phyloP scores from a whole-genome alignment of 148 eudicot genomes.

The Fagopyrum tataricum region DNA sequence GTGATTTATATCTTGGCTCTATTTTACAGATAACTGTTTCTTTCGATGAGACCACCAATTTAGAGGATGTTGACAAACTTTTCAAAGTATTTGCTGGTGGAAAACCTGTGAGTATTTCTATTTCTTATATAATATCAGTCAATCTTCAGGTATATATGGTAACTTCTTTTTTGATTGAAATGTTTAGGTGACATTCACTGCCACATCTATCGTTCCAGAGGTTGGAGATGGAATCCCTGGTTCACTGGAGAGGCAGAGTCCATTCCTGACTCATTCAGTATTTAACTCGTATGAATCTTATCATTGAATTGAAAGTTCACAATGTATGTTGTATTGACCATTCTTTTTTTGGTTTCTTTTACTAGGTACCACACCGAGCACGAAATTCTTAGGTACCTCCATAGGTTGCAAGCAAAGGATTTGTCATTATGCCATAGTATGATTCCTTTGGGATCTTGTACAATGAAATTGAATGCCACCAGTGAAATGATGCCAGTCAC shows the following conservation, averaged over 20 bases:
- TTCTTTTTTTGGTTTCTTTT: neutral
- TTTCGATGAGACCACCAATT: constrained; percentile 84
- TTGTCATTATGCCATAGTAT: constrained; percentile 97
- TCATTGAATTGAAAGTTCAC: neutral
- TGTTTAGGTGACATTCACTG: constrained; percentile 71
- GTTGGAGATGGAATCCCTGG: constrained; percentile 64
- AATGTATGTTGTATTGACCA: neutral
- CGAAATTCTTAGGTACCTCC: constrained; percentile 83
- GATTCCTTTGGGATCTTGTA: constrained; percentile 98
- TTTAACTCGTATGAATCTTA: constrained; percentile 72
- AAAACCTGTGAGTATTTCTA: constrained; percentile 54
- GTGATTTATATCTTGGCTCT: neutral
- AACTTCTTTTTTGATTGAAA: neutral
- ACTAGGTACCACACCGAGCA: constrained; percentile 92
- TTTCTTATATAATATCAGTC: neutral
- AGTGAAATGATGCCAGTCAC: constrained; percentile 99
- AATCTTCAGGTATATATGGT: neutral
- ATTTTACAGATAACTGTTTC: constrained; percentile 35
- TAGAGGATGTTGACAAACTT: constrained; percentile 84
- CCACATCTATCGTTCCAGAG: constrained; percentile 78
- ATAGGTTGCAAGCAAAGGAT: constrained; percentile 76
- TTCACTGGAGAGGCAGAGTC: constrained; percentile 71
- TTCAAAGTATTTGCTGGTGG: constrained; percentile 79
- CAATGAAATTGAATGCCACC: constrained; percentile 97
- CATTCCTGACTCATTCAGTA: constrained; percentile 73